A percentile compares a stretch with the other conserved stretches of the same genome.
These are phyloP conservation scores for Venturia effusa DNA, from an alignment of 2,329 filamentous ascomycete species.

Conservation along the genomic window DNA sequence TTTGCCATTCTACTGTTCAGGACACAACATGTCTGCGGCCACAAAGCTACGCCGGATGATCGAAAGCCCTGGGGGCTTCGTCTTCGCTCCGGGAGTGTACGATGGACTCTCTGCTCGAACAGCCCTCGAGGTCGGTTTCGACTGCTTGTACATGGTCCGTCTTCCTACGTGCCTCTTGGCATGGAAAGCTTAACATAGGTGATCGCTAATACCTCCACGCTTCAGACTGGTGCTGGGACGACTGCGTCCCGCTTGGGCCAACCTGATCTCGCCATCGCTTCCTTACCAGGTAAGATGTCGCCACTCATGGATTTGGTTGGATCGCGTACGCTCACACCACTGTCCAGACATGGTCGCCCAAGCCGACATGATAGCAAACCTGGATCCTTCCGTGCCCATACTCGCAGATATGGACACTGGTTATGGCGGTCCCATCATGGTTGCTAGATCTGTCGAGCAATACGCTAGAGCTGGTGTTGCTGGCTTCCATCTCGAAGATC, in stretches of 20 bases:
- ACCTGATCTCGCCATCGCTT: constrained; percentile 17
- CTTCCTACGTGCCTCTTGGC: background rate
- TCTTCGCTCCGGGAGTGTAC: constrained; percentile 39
- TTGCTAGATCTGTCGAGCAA: constrained; percentile 4
- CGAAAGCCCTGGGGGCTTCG: constrained; percentile 12
- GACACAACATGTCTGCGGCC: background rate
- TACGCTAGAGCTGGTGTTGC: constrained; percentile 36
- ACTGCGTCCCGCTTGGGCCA: constrained; percentile 15
- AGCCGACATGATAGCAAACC: constrained; percentile 16
- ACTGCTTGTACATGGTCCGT: constrained; percentile 40
- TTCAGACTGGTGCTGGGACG: constrained; percentile 18
- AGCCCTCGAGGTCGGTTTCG: constrained; percentile 37
- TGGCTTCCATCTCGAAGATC: constrained; percentile 52
- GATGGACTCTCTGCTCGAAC: constrained; percentile 40
- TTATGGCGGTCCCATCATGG: constrained; percentile 15
- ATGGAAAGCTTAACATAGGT: background rate
- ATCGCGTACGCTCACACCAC: background rate
- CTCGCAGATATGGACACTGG: constrained; percentile 20
- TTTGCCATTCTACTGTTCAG: background rate
- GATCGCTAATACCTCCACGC: background rate
- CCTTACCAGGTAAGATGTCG: constrained; percentile 5
- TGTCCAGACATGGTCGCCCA: constrained; percentile 16
- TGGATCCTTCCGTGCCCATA: constrained; percentile 14
- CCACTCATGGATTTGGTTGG: background rate
- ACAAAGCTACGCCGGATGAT: constrained; percentile 8